Percentiles rank a stretch among this genome's conserved stretches.
These are phyloP conservation scores for Thelonectria discophora DNA, from an alignment of 2,329 filamentous ascomycete species.

Conservation along the genomic window DNA sequence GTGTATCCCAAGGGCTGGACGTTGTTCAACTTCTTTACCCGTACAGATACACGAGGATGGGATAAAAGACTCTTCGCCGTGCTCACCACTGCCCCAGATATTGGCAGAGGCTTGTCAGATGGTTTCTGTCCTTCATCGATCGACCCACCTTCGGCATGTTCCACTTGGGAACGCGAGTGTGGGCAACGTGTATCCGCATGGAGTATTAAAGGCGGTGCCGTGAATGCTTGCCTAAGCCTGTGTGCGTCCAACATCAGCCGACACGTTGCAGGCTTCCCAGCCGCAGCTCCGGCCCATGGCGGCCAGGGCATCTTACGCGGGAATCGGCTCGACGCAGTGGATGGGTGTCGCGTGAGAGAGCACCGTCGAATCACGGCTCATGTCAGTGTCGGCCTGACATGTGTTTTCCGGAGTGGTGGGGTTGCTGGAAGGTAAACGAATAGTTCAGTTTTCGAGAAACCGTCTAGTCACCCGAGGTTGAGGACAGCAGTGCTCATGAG, in stretches of 20 bases:
- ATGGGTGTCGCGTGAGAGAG: conserved; percentile 17
- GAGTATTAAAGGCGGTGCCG: conserved; percentile 7
- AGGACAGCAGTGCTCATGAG: not conserved
- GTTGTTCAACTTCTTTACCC: too few species aligned
- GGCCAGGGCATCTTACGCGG: not conserved
- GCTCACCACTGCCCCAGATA: conserved; percentile 14
- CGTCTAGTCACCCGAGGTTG: not conserved
- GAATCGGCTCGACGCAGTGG: not conserved
- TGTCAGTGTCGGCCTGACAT: conserved; percentile 13
- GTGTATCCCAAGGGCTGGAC: too few species aligned
- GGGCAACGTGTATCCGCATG: not conserved
- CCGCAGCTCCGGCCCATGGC: not conserved
- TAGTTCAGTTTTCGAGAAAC: not conserved
- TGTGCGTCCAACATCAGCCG: not conserved
- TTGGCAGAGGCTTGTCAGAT: not conserved
- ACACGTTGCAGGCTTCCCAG: conserved; percentile 16
- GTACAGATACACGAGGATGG: too few species aligned
- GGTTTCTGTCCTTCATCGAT: conserved; percentile 15
- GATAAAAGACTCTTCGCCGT: too few species aligned
- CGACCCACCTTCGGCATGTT: conserved; percentile 16
- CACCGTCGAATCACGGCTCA: conserved; percentile 11
- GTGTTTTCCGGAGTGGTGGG: conserved; percentile 21
- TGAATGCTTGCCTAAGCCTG: not conserved
- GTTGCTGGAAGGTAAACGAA: conserved; percentile 7
- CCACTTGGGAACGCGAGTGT: conserved; percentile 14